Evolutionary conservation across 108 stramenopile species (phyloP).

Genomic region (Cyclostephanos invisitatus): DNA sequence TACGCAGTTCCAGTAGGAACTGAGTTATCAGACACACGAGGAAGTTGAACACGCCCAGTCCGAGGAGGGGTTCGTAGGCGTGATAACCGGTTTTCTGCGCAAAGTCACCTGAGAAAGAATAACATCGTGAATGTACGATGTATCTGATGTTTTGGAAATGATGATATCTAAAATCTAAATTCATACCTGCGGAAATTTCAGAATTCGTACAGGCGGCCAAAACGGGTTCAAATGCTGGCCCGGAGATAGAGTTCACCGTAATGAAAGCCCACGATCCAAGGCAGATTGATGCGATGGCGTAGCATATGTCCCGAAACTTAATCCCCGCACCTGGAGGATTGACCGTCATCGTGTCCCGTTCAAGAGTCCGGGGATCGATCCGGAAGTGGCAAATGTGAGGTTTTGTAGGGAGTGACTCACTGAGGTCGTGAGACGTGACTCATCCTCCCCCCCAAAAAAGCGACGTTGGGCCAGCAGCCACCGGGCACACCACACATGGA

Average conservation of each 20-base stretch:
- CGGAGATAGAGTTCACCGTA: slow-evolving; percentile 17
- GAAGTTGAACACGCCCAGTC: slow-evolving; percentile 29
- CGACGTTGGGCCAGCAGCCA: too few species aligned
- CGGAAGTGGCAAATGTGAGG: too few species aligned
- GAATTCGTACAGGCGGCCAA: slow-evolving; percentile 12
- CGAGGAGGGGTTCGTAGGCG: slow-evolving; percentile 33
- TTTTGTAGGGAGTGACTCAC: too few species aligned
- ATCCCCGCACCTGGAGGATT: not conserved
- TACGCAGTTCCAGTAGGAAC: slow-evolving; percentile 33
- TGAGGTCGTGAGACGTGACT: too few species aligned
- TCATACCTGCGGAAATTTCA: slow-evolving; percentile 5
- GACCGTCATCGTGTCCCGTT: too few species aligned
- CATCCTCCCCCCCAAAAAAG: too few species aligned
- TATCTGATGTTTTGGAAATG: too few species aligned
- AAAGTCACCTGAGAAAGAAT: slow-evolving; percentile 1
- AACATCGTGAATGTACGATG: too few species aligned
- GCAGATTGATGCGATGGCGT: slow-evolving; percentile 7
- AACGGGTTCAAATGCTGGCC: slow-evolving; percentile 31
- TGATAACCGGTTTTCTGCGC: slow-evolving; percentile 29
- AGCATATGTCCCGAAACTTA: not conserved
- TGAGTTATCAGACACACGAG: slow-evolving; percentile 56
- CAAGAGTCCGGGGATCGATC: too few species aligned
- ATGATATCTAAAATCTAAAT: not conserved
- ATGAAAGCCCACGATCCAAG: slow-evolving; percentile 21
- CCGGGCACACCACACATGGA: too few species aligned